Conservation (phyloP, 2,329 filamentous ascomycete species). For the Neoarthrinium moseri region DNA sequence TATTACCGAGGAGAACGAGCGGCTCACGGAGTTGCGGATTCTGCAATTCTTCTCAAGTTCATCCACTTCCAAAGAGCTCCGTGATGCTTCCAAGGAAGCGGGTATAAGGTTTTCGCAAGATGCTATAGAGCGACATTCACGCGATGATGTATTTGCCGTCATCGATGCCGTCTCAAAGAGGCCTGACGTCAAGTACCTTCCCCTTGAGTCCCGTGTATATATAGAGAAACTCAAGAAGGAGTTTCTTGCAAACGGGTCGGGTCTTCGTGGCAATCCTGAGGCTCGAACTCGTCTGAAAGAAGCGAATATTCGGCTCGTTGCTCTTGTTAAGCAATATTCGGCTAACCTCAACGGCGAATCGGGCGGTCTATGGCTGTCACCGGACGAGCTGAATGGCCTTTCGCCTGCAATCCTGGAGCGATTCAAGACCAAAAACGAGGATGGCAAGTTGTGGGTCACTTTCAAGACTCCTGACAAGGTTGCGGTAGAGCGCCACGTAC, state of each 20-base stretch:
- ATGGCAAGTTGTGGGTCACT: not conserved
- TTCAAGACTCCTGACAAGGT: constrained; percentile 2
- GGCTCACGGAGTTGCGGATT: not conserved
- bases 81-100: not conserved
- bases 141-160: constrained; percentile 1
- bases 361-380: not conserved
- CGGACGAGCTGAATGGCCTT: not conserved
- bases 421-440: not conserved
- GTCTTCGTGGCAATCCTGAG: not conserved
- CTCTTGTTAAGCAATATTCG: not conserved
- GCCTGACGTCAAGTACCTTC: not conserved
- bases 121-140: not conserved
- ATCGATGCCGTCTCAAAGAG: constrained; percentile 1
- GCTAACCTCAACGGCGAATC: not conserved
- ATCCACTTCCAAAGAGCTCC: not conserved
- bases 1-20: not conserved
- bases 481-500: not conserved
- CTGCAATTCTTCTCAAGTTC: not conserved
- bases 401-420: constrained; percentile 1
- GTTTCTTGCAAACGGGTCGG: not conserved
- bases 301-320: not conserved
- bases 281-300: not conserved
- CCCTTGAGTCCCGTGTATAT: not conserved
- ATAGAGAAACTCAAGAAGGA: not conserved
- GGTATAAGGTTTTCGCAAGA: not conserved